phyloP scores from a whole-genome alignment of 2,329 filamentous ascomycete species.

The Colletotrichum gigasporum region DNA sequence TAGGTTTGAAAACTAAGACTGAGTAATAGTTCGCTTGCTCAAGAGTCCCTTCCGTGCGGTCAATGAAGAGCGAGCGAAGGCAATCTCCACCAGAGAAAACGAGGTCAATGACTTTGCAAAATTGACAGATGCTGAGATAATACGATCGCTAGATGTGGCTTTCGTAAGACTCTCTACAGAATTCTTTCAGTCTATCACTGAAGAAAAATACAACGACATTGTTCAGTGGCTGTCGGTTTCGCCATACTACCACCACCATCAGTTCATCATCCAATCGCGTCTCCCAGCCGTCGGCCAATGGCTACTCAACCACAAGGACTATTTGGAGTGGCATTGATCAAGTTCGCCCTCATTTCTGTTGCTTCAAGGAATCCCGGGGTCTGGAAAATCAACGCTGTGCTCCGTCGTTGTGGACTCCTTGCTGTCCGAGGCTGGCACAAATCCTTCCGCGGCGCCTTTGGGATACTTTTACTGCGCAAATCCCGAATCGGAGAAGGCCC shows the following conservation, averaged over 20 bases:
- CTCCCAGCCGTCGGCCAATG: neutral
- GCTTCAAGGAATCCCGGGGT: neutral
- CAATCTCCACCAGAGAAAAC: neutral
- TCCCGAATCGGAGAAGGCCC: neutral
- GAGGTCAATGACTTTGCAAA: neutral
- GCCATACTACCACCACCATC: neutral
- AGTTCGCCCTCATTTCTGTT: neutral
- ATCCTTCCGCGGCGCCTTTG: neutral
- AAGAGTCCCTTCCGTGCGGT: neutral
- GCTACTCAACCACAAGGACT: neutral
- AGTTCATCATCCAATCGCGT: neutral
- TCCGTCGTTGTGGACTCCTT: neutral
- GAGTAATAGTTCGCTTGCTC: neutral
- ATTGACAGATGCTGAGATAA: neutral
- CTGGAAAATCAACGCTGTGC: neutral
- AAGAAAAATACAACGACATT: neutral
- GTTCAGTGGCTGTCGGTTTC: neutral
- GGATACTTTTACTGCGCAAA: constrained; percentile 10
- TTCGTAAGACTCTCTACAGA: neutral
- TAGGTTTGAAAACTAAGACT: neutral
- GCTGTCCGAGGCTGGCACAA: neutral
- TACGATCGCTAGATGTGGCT: accelerated
- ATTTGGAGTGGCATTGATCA: accelerated
- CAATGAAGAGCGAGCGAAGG: neutral
- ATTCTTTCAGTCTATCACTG: neutral